These are phyloP conservation scores for Fagopyrum esculentum DNA, from an alignment of 148 eudicot genomes.

Conservation along the genomic window DNA sequence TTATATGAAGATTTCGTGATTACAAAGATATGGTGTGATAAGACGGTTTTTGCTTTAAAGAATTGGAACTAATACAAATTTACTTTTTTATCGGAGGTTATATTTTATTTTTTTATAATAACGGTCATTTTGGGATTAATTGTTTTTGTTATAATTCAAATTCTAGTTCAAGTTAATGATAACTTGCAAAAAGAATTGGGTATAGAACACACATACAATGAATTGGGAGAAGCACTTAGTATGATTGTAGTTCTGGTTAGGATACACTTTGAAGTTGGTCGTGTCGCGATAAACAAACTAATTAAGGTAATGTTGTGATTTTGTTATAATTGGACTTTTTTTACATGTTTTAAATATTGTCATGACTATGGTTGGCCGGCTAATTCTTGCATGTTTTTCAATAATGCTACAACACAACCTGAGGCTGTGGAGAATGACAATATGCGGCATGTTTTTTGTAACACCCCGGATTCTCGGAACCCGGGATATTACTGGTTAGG, in stretches of 20 bases:
- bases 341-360: no score
- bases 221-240: constrained; percentile 58
- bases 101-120: no score
- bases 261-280: constrained; percentile 59
- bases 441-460: no score
- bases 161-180: constrained; percentile 52
- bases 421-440: constrained; percentile 28
- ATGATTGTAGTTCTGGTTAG: constrained; percentile 44
- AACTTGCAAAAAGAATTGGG: constrained; percentile 50
- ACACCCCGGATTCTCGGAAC: no score
- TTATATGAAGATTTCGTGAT: no score
- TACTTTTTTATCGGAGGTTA: no score
- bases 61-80: no score
- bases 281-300: constrained; percentile 77
- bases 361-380: no score
- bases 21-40: no score
- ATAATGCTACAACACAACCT: constrained; percentile 75
- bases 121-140: background rate
- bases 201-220: constrained; percentile 63
- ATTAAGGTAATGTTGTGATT: constrained; percentile 45
- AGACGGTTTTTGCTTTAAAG: no score
- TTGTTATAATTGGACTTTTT: no score
- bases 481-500: no score
- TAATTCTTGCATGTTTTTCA: background rate
- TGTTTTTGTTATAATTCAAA: constrained; percentile 26